Conservation (phyloP, 2,329 filamentous ascomycete species). For the Cryphonectria carpinicola region DNA sequence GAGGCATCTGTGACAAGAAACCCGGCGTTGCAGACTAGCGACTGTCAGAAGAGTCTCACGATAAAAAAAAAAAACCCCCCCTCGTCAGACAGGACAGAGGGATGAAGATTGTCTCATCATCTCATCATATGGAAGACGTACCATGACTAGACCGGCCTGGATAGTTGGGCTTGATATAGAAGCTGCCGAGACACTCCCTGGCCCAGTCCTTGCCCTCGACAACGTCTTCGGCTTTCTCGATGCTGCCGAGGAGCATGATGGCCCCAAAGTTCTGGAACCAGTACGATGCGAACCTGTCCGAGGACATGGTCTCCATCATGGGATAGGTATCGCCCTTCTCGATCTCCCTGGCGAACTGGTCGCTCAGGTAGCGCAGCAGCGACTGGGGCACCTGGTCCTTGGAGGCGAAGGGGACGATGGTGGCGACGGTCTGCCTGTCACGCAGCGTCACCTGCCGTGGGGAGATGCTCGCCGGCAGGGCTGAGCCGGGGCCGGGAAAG, state of each 20-base stretch:
- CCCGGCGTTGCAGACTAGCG: conserved; percentile 76
- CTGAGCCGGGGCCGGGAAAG: conserved; percentile 65
- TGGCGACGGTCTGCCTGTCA: conserved; percentile 82
- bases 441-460: conserved; percentile 80
- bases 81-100: neutral
- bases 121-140: neutral
- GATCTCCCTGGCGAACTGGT: conserved; percentile 87
- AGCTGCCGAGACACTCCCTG: conserved; percentile 82
- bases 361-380: conserved; percentile 76
- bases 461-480: conserved; percentile 69
- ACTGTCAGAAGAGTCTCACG: neutral
- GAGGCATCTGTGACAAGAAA: conserved; percentile 76
- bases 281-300: conserved; percentile 77
- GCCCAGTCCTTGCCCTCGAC: conserved; percentile 72
- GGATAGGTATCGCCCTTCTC: conserved; percentile 92
- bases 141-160: conserved; percentile 82
- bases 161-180: conserved; percentile 94
- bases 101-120: too few relatives aligned
- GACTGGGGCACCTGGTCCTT: conserved; percentile 74
- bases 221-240: conserved; percentile 64
- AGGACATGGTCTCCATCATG: conserved; percentile 75
- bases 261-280: conserved; percentile 93
- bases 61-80: neutral
- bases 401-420: conserved; percentile 81
- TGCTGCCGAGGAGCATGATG: conserved; percentile 82